phyloP scores from a whole-genome alignment of 208 protist species.

The Leishmania aethiopica region DNA sequence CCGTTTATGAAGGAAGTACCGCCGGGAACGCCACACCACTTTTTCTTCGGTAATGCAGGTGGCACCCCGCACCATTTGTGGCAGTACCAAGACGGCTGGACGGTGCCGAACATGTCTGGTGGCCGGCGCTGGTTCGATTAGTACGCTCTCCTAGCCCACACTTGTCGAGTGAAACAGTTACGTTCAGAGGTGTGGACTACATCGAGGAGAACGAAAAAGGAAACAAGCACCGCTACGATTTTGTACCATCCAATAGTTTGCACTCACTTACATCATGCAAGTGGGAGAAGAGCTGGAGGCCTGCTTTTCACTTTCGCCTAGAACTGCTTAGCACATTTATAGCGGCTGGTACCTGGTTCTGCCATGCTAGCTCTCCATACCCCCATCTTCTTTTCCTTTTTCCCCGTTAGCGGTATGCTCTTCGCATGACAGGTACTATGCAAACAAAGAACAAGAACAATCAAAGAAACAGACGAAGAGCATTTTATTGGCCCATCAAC shows the following conservation, averaged over 20 bases:
- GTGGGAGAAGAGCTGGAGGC: not conserved
- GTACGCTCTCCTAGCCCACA: not conserved
- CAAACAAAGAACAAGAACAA: not conserved
- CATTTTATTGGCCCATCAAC: not conserved
- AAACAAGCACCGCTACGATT: not conserved
- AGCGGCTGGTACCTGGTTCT: not conserved
- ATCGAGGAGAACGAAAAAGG: not conserved
- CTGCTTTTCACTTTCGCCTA: not conserved
- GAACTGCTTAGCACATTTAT: slow-evolving; percentile 5
- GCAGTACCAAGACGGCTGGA: slow-evolving; percentile 91
- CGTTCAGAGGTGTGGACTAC: not conserved
- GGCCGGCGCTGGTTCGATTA: slow-evolving; percentile 78
- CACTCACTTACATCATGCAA: not conserved
- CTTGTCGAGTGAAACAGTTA: not conserved
- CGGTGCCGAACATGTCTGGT: slow-evolving; percentile 89
- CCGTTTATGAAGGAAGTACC: slow-evolving; percentile 86
- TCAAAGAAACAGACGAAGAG: not conserved
- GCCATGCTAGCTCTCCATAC: not conserved
- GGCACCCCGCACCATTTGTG: slow-evolving; percentile 87
- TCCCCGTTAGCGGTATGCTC: not conserved
- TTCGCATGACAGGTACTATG: not conserved
- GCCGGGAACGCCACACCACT: slow-evolving; percentile 78
- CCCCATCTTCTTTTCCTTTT: not conserved
- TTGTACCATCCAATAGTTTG: not conserved
- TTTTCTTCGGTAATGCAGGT: slow-evolving; percentile 86